Percentiles rank a stretch among this genome's conserved stretches.
These are phyloP conservation scores for Wallemia ichthyophaga DNA, from an alignment of 1,284 basidiomycete genomes.

Conservation along the genomic window DNA sequence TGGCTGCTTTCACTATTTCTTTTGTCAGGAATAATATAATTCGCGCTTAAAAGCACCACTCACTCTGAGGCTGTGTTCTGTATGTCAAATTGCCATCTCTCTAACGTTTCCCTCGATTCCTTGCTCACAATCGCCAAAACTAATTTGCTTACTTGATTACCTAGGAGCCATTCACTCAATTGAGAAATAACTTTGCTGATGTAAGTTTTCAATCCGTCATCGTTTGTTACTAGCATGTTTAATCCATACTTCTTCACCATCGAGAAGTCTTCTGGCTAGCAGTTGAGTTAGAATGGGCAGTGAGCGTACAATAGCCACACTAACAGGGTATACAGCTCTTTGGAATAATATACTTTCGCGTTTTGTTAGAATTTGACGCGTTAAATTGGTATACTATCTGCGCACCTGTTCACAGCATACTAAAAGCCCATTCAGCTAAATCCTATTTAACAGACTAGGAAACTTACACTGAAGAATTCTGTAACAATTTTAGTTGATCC, in stretches of 20 bases:
- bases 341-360: not conserved
- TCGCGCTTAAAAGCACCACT: constrained; percentile 4
- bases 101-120: constrained; percentile 64
- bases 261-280: constrained; percentile 8
- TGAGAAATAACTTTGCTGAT: constrained; percentile 46
- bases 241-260: constrained; percentile 38
- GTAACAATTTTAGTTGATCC: not conserved
- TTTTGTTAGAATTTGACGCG: not conserved
- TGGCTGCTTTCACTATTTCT: constrained; percentile 5
- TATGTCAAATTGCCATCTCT: constrained; percentile 96
- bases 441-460: not conserved
- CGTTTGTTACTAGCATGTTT: constrained; percentile 75
- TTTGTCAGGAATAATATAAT: not conserved
- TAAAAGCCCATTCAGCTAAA: not conserved
- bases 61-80: constrained; percentile 26
- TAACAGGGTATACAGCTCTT: not conserved
- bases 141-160: constrained; percentile 61
- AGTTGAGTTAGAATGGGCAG: too few relatives aligned
- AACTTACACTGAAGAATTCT: not conserved
- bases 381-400: not conserved
- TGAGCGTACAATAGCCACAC: not conserved
- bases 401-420: not conserved
- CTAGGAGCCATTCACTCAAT: constrained; percentile 55
- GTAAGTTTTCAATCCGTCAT: constrained; percentile 72
- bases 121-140: constrained; percentile 89